Base-by-base conservation (phyloP, 495 filamentous ascomycete species). In the Eremomyces bilateralis region DNA sequence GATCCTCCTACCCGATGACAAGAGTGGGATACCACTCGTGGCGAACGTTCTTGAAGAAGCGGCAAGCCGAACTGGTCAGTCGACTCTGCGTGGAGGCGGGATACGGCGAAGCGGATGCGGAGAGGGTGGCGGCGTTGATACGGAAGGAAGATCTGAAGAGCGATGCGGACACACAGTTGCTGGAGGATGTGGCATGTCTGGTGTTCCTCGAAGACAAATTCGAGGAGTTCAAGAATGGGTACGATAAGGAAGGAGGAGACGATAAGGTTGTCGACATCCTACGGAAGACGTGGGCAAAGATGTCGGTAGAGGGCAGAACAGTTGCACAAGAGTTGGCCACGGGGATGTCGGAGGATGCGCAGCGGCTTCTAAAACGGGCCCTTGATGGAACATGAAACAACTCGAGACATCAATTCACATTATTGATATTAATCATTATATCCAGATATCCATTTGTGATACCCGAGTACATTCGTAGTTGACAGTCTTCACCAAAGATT, bases 201-300 rank as follows among this genome's bases (percentile, higher is more conserved):
- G 80, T 88, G 21, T 88, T 88, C 51, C 49, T 88, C 44, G 79
- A 83, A 50, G 80, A 80, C 47, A 77, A 83, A 55, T 71, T 84
- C 40, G 79, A 78, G 46, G 63, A 61, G 31, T 88, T 82, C 53
- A 28, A 13, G 24, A n/a, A n/a, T n/a, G n/a, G n/a, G n/a, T n/a
- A n/a, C n/a, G 73, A 76, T 59, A 60, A 58, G 37, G 60, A 57
- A 38, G 61, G 65, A 48, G 70, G 64, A 44, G 78, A 83, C 54
- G 74, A 69, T 34, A 84, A 83, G 61, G 65, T 80, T 29, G 41
- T 84, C 10, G 58, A 47, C 10, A 82, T 88, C 39, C 49, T 88
- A 53, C 51, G 58, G 44, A 83, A 84, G 73, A 82, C 77, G 24
- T 88, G 80, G 80, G 72, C 41, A 31, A 88, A 88, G 64, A 84